Base-by-base conservation (phyloP, 768 basidiomycete genomes). In the Amanita fuliginea region DNA sequence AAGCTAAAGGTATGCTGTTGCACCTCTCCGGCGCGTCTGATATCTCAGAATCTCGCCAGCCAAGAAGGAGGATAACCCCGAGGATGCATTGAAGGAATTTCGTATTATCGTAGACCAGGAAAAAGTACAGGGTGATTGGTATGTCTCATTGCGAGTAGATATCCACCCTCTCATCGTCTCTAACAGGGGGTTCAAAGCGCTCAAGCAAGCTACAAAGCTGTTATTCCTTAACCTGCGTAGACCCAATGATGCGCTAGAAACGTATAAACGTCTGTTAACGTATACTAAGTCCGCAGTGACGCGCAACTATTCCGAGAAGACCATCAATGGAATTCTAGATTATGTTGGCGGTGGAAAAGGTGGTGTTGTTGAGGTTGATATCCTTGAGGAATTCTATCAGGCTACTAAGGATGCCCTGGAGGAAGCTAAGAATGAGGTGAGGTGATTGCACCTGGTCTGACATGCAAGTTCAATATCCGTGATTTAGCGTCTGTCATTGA, bases 261-360 rank as follows among this genome's bases (percentile, higher is more conserved):
- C 92, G 6, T 99, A 99, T 63, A 83, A 71, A 16, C 78, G 84
- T 56, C 76, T 99, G 4, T 71, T 99, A 47, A 82, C 85, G 0
- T 98, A 98, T 66, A 98, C 94, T 10, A 97, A 95, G 64, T 91
- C 88, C 11, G 88, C 90, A 2, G 91, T 96, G 16, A 96, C 93
- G 3, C 80, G 92, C 28, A 95, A 95, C 62, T 90, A 95, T 60
- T 93, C 95, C 9, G 96, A 99, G 66, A 99, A 98, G 73, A 86
- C 89, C 14, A 99, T 99, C 72, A 99, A 99, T 62, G 88, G 89
- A 49, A 96, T 99, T 55, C 72, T 99, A 55, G 96, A 99, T 64
- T 98, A 98, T 57, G 96, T 98, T 35, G 93, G 93, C 9, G 93
- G 93, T 42, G 80, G 84, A 43, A 86, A 86, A 63, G 81, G 85